Evolutionary conservation across 805 yeast species (phyloP), one percentile per base, ranked within the genome.

Genomic region (Cyberlindnera mrakii): DNA sequence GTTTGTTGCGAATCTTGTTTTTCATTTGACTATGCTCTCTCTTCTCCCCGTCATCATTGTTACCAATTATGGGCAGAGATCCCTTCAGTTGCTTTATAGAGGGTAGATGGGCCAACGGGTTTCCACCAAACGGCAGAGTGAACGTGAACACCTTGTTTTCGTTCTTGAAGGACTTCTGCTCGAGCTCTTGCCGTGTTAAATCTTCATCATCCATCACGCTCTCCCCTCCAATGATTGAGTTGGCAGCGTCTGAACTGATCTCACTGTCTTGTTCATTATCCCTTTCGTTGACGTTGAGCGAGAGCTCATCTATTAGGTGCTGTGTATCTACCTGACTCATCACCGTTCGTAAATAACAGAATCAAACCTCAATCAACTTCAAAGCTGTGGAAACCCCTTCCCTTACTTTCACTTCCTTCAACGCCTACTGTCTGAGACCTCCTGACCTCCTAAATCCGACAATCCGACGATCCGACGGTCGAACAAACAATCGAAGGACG

Each of bases 171-270:
- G 42, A 48, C 14, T 48, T 38, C 19, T 13, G 49, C 50, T 29
- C 52, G 47, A 23, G 57, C 39, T 15, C 61, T 42, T 41, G 23
- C 3, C 39, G 20, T 1, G 51, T 45, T 27, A 43, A 19, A 47
- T 48, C 20, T 44, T 44, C 37, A 49, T 43, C 35, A 36, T 39
- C 37, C 37, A 42, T 29, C 42, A 40, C 16, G 14, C 9, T 13
- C 37, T 70, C 65, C 5, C 81, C 83, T 4, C 83, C 83, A 10
- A 77, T 76, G 17, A 52, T 10, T 14, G 50, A 44, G 6, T 36
- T 44, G 3, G 56, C 56, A 0, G 40, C 38, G 32, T 41, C 40
- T 6, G 44, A 37, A 34, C 42, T 37, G 34, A 38, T 15, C 27
- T 23, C 27, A 23, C 27, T 23, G 27, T 23, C 27, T 23, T 23